Base-by-base conservation (phyloP, 495 filamentous ascomycete genomes). In the Aspergillus ellipticus region DNA sequence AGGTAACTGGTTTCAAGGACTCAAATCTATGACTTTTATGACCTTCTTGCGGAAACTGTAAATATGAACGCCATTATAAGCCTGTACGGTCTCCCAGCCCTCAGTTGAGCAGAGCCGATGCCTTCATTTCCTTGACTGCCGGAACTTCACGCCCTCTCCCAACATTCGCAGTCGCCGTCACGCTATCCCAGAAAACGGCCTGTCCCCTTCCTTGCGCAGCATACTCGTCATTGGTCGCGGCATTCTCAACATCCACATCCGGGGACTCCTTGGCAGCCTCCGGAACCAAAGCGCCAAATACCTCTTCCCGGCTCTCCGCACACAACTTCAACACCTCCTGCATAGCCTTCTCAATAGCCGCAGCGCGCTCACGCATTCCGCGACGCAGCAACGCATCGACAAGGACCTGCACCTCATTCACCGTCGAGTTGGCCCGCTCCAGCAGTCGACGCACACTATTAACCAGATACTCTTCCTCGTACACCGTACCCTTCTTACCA, bases 381-480 rank as follows among this genome's bases (percentile, higher is more conserved):
- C 94, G 79, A 50, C 91, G 79, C 58, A 89, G 73, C 53, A 96
- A 69, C 0, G 85, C 89, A 60, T 88, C 82, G 0, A 96, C 81
- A 10, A 97, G 77, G 29, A 83, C 70, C 65, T 82, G 78, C 0
- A 88, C 81, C 60, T 97, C 94, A 0, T 75, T 72, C 16, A 81
- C 75, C 1, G 86, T 75, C 8, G 73, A 72, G 65, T 92, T 90
- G n/a, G 96, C 82, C 17, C 92, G 78, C 65, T 96, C 90, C 20
- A 96, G 82, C 37, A 97, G 76, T 33, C 94, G 75, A n/a, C 86
- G 78, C 31, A 96, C 84, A 58, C 85, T 90, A 63, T 89, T 93
- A 42, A 96, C 85, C 10, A 98, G 79, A 67, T 98, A 97, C 71
- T 97, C 94, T 68, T 97, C 94, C 64, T 98, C 94, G 66, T 97